Base-by-base conservation (phyloP, 306 rosid genomes). In the Cicer chorassanicum region DNA sequence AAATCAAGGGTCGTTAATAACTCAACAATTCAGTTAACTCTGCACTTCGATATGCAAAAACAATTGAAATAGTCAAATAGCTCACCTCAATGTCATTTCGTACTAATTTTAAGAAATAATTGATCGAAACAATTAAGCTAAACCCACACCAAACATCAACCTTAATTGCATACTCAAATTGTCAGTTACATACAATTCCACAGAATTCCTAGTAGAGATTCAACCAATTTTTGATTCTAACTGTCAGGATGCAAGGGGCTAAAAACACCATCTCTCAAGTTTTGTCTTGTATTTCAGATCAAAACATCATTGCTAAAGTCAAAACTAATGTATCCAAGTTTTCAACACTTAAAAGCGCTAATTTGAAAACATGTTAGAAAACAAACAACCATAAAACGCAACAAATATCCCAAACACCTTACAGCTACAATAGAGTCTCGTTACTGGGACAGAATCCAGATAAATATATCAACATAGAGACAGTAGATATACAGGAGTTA, bases 401-500 rank as follows among this genome's bases (percentile, higher is more conserved):
- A 62, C 51, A 81, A 55, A 69, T 48, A 76, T 40, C 70, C 16
- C 75, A 24, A 73, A 56, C 61, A 79, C 60, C 70, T 68, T 19
- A 24, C 68, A 45, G 12, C 59, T 40, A 70, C 46, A 84, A 72
- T 6, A 63, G 72, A 63, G 39, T 48, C 39, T 60, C 40, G 68
- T 48, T 61, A 34, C 69, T 21, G 69, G 78, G 50, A 76, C 63
- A 64, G 53, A 39, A 59, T 78, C 62, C 39, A 13, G 15, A 73
- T 49, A 43, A 68, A 64, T 36, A 79, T 82, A 84, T 84, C 79
- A 71, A 48, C 21, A 59, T 61, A 39, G 55, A 29, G 50, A 15
- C 63, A 42, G 5, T 24, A 15, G 61, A 59, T 70, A 15, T 70
- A 50, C 74, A 74, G 21, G 51, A 56, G 14, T 44, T 50, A 53